phyloP scores from a whole-genome alignment of 164 flowering plant genomes.

The Umbellularia californica region DNA sequence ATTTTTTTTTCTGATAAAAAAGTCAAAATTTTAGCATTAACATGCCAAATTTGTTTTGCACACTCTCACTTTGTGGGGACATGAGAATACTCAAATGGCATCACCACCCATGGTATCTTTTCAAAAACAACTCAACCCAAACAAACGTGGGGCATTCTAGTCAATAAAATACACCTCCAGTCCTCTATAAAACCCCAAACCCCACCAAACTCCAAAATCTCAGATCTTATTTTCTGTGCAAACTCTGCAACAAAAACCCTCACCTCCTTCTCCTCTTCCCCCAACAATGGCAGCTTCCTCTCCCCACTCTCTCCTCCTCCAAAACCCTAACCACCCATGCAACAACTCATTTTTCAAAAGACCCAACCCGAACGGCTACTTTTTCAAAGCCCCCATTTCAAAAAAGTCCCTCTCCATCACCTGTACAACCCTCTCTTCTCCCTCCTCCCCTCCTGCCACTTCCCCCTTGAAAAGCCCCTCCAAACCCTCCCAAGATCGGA shows the following conservation, averaged over 20 bases:
- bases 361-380: slow-evolving; percentile 1
- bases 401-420: slow-evolving; percentile 26
- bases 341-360: slow-evolving; percentile 1
- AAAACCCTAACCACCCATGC: slow-evolving; percentile 20
- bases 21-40: too few relatives aligned
- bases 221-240: too few relatives aligned
- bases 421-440: slow-evolving; percentile 23
- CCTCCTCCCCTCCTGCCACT: background rate
- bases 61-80: too few relatives aligned
- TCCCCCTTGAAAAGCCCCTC: background rate
- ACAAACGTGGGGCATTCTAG: too few relatives aligned
- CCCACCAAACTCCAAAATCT: too few relatives aligned
- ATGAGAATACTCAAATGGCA: too few relatives aligned
- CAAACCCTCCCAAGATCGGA: slow-evolving; percentile 34
- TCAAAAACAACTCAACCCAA: too few relatives aligned
- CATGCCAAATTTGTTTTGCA: too few relatives aligned
- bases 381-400: slow-evolving; percentile 9
- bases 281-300: slow-evolving; percentile 27
- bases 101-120: too few relatives aligned
- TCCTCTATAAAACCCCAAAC: too few relatives aligned
- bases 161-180: too few relatives aligned
- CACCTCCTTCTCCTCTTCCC: background rate
- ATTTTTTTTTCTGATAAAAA: too few relatives aligned
- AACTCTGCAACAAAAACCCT: background rate
- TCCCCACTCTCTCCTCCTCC: slow-evolving; percentile 35